Base-by-base conservation (phyloP, 2,329 filamentous ascomycete genomes). In the Rasamsonia emersonii region DNA sequence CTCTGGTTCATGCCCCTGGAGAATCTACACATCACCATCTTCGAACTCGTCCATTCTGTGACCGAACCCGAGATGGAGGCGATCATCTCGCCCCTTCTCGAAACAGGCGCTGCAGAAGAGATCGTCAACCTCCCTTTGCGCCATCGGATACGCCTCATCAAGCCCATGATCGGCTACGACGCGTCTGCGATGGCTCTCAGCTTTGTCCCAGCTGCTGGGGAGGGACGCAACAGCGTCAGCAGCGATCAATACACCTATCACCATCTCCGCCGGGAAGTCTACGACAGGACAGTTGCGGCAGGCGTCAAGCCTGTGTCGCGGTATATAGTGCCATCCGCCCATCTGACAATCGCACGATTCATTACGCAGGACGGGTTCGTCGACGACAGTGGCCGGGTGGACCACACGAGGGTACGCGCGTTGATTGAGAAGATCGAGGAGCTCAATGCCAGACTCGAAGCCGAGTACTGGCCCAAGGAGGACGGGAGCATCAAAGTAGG, bases 281-380 rank as follows among this genome's bases (percentile, higher is more conserved):
- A 79, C 53, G 65, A 71, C 29, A 62, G 75, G 16, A 72, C 75
- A 3, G 63, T 67, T 27, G 63, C 62, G 3, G 70, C 76, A 0
- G 83, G 82, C 1, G 65, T 89, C n/a, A 61, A 71, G 10, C 70
- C 94, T 19, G 79, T 70, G 14, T 84, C 82, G 32, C 71, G 89
- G 36, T 96, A 95, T 54, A 78, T 88, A 15, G 85, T 93, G 2
- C 88, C 88, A 2, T 89, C 82, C 28, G 86, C 85, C 10, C 89
- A 96, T 62, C 73, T 95, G 50, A 95, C 89, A 0, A 73, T 96
- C 36, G 88, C 75, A 0, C 70, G 89, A 3, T 95, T 91, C 53
- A 70, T 94, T 25, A 71, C 68, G 7, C 70, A 76, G 24, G 63
- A 68, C 9, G 84, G 88, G 25, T 64, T 70, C 37, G 33, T 43